Percentiles rank a stretch among this genome's conserved stretches.
Conservation (phyloP, 768 basidiomycete genomes). For the Boletus rubroflammeus region DNA sequence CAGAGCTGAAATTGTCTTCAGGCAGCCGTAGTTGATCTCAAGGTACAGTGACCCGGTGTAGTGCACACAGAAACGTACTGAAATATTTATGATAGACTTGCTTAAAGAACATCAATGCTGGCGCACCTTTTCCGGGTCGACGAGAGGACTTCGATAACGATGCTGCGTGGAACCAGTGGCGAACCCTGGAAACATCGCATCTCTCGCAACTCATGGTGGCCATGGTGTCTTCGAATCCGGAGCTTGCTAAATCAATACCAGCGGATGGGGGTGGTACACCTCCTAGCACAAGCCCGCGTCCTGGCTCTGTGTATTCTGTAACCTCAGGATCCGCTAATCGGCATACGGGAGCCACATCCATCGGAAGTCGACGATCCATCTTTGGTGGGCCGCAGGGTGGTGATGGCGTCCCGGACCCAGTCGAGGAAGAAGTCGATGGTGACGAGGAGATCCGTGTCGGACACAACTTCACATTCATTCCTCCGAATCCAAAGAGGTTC, state of each 20-base stretch:
- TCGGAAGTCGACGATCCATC: conserved; percentile 67
- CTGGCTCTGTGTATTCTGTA: conserved; percentile 54
- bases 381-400: conserved; percentile 32
- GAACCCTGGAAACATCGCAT: conserved; percentile 72
- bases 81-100: conserved; percentile 49
- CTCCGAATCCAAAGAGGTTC: conserved; percentile 79
- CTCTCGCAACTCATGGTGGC: conserved; percentile 85
- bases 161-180: conserved; percentile 82
- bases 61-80: neutral
- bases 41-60: conserved; percentile 43
- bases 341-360: conserved; percentile 54
- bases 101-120: conserved; percentile 86
- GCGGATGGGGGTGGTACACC: conserved; percentile 37
- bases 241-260: conserved; percentile 75
- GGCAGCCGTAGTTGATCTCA: conserved; percentile 85
- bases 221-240: conserved; percentile 84
- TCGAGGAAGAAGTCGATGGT: conserved; percentile 42
- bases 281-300: conserved; percentile 39
- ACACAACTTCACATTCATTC: conserved; percentile 85
- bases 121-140: conserved; percentile 77
- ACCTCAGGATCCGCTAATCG: conserved; percentile 41
- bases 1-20: conserved; percentile 27
- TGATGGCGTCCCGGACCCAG: conserved; percentile 33
- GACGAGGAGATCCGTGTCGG: conserved; percentile 73
- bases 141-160: conserved; percentile 84